phyloP scores from a whole-genome alignment of 108 stramenopile species.

The Cyclotella kingstonii region DNA sequence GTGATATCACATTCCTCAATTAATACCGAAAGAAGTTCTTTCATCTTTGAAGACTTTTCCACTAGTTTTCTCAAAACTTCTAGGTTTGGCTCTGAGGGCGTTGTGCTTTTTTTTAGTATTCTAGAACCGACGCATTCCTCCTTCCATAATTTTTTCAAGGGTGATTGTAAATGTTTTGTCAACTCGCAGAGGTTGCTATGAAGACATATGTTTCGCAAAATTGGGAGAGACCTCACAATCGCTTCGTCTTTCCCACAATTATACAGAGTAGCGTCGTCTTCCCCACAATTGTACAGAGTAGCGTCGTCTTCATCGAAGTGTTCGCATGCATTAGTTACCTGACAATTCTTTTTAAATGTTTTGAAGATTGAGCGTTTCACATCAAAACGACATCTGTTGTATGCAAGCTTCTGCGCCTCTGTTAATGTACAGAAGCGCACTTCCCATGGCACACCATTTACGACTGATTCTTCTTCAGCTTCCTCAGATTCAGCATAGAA shows the following conservation, averaged over 20 bases:
- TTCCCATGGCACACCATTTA: no score
- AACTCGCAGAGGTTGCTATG: conserved; percentile 35
- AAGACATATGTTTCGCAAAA: no score
- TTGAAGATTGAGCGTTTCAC: no score
- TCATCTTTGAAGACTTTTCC: conserved; percentile 61
- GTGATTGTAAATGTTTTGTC: conserved; percentile 25
- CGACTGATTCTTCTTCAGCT: background rate
- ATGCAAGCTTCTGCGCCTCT: conserved; percentile 39
- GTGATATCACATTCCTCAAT: conserved; percentile 48
- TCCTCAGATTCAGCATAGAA: background rate
- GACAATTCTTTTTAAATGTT: no score
- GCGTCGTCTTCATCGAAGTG: no score
- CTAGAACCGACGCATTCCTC: no score
- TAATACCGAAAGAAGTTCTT: conserved; percentile 59
- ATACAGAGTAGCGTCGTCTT: no score
- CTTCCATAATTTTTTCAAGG: conserved; percentile 7
- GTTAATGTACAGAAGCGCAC: conserved; percentile 45
- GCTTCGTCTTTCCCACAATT: no score
- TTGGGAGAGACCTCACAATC: no score
- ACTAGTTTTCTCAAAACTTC: conserved; percentile 47
- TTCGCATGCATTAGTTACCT: no score
- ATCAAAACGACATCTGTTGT: conserved; percentile 49
- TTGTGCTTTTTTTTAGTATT: conserved; percentile 8
- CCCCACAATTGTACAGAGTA: no score
- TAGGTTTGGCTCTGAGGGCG: conserved; percentile 50